Evolutionary conservation across 2,329 filamentous ascomycete species (phyloP), one percentile per base, ranked within the genome.

Genomic region (Fonsecaea pedrosoi): DNA sequence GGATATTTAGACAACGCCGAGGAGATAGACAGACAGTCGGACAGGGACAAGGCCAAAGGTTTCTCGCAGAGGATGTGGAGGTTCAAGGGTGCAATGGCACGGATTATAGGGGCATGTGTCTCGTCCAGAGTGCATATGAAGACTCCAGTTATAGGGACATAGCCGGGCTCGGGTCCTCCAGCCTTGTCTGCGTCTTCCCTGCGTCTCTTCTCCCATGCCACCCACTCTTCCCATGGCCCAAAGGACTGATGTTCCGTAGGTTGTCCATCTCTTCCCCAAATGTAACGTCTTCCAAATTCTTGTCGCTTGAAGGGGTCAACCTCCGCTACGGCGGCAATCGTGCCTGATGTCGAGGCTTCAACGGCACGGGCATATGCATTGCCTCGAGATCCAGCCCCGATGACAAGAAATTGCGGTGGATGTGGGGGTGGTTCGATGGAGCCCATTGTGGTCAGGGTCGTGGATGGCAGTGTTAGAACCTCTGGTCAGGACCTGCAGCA

Each of bases 31-130:
- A 97, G 81, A 75, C 93, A 97, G 73, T 95, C 92, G 18, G 84
- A 78, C 34, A 98, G 81, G 0, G 87, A 90, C 25, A 92, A 92
- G 0, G 93, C 92, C 62, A 99, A 81, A 2, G 95, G 95, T 80
- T 99, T 99, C 83, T 99, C 95, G 77, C 93, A 96, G 84, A 97
- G 91, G 70, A 98, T 88, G 77, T 97, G 93, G 56, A 97, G 80
- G 2, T 83, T 86, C 76, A 82, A 80, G 12, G 86, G 86, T 1
- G 91, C 89, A 60, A 97, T 83, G 1, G 87, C 90, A 53, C 89
- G 84, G 25, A 97, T 86, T 56, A 94, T 92, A 64, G 93, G 89
- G 58, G 88, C 88, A 78, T 99, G 95, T 81, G 92, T 89, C 78
- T 96, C 91, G 77, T 99, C 95, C 9, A 94, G 84, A 1, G 96